phyloP scores from a whole-genome alignment of 306 rosid species.

The Spatholobus suberectus region DNA sequence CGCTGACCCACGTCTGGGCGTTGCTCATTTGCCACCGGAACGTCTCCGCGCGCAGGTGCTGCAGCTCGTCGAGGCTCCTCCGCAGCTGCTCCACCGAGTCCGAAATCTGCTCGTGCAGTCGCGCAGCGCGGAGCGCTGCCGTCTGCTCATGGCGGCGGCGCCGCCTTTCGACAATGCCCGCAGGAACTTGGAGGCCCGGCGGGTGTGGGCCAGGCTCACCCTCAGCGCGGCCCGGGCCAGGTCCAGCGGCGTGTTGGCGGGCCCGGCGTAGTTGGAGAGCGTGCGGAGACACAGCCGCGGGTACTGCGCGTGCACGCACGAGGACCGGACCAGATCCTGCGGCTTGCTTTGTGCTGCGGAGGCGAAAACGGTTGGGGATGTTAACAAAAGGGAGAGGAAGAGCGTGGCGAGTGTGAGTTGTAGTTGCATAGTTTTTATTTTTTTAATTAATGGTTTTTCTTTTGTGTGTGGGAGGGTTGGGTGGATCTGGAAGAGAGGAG shows the following conservation, averaged over 20 bases:
- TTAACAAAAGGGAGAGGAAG: neutral
- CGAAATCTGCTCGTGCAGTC: slow-evolving; percentile 73
- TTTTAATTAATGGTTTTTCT: neutral
- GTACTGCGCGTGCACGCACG: slow-evolving; percentile 73
- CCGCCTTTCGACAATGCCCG: neutral
- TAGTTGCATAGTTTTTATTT: slow-evolving; percentile 29
- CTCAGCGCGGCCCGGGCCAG: slow-evolving; percentile 65
- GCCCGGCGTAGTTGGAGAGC: slow-evolving; percentile 60
- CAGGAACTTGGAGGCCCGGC: slow-evolving; percentile 45
- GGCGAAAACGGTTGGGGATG: slow-evolving; percentile 18
- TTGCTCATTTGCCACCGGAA: slow-evolving; percentile 79
- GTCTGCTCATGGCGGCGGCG: neutral
- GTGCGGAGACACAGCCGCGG: slow-evolving; percentile 72
- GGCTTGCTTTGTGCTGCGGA: slow-evolving; percentile 21
- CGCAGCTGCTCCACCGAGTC: slow-evolving; percentile 72
- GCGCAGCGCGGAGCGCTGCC: slow-evolving; percentile 54
- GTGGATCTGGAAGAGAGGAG: slow-evolving; percentile 10
- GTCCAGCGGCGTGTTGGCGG: slow-evolving; percentile 59
- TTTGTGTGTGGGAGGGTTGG: neutral
- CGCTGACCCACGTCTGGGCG: slow-evolving; percentile 87
- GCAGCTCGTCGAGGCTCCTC: slow-evolving; percentile 57
- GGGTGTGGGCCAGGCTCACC: slow-evolving; percentile 64
- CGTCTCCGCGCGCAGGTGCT: slow-evolving; percentile 57
- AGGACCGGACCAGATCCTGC: slow-evolving; percentile 67
- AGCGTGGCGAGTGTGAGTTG: slow-evolving; percentile 21